Evolutionary conservation across 805 yeast genomes (phyloP).

Genomic region (Nakazawaea ishiwadae): DNA sequence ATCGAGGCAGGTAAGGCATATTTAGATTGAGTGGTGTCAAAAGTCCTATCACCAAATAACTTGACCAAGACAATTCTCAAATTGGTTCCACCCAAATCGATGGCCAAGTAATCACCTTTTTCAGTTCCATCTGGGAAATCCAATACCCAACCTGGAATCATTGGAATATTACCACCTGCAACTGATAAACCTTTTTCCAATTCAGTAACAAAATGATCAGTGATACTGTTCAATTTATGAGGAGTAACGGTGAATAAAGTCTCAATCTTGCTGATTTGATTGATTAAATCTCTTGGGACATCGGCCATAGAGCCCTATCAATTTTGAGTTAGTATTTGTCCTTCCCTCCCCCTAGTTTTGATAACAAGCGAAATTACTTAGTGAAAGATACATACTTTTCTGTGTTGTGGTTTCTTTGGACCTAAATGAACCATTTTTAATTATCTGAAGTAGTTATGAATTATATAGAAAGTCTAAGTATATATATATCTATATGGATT

Average conservation of each 20-base stretch:
- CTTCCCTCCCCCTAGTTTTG: too few relatives aligned
- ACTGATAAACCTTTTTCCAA: constrained; percentile 75
- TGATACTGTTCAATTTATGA: constrained; percentile 57
- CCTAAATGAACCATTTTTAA: constrained; percentile 73
- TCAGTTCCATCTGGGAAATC: constrained; percentile 92
- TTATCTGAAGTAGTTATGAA: too few relatives aligned
- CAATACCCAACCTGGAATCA: constrained; percentile 97
- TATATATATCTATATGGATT: too few relatives aligned
- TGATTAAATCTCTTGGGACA: constrained; percentile 59
- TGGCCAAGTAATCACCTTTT: constrained; percentile 84
- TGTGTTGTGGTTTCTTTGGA: constrained; percentile 76
- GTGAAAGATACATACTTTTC: constrained; percentile 45
- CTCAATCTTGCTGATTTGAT: constrained; percentile 56
- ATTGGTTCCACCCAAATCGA: constrained; percentile 97
- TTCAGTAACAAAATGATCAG: constrained; percentile 73
- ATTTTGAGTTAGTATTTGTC: neutral
- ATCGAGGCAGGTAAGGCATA: constrained; percentile 71
- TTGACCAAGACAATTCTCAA: constrained; percentile 87
- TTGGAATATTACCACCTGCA: constrained; percentile 84
- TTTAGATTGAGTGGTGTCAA: constrained; percentile 84
- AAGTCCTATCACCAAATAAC: constrained; percentile 76
- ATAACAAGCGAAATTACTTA: too few relatives aligned
- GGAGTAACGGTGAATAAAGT: constrained; percentile 56
- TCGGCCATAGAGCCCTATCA: constrained; percentile 53
- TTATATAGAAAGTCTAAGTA: too few relatives aligned